Evolutionary conservation across 1,284 basidiomycete species (phyloP), one percentile per base, ranked within the genome.

Genomic region (Ustilago trichophora): DNA sequence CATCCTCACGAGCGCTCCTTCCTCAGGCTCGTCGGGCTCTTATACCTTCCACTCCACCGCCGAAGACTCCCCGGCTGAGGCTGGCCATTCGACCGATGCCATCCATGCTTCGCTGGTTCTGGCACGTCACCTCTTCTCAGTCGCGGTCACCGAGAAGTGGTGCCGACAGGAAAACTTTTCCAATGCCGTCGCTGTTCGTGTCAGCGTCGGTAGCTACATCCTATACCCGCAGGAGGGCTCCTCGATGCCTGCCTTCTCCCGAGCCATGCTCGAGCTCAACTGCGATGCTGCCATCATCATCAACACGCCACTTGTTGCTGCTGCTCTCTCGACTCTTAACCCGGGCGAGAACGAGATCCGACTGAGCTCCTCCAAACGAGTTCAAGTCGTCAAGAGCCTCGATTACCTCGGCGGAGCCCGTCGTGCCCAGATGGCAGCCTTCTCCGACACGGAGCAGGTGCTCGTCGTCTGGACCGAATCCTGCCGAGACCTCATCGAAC

Each of bases 371-470:
- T 54, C 50, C 35, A 54, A 71, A 38, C 47, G 59, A 31, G 52
- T 73, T 13, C 71, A 73, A 34, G 57, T 63, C 24, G 41, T 71
- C 36, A 48, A 89, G 56, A 86, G 84, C 22, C 87, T 91, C 74
- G 77, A 80, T 41, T 84, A 87, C 62, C 84, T 91, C 6, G 86
- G 87, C 8, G 84, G 85, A 24, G 90, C 89, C 2, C 87, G 91
- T 76, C 91, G 90, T 82, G 89, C 91, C 67, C 90, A 92, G 76
- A 89, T 89, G 64, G 90, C 87, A n/a, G 90, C 90, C n/a, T 92
- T 92, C 82, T 86, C 91, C 57, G 87, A 90, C 33, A 87, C 89
- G 75, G 90, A 91, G 73, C 86, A 87, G 25, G 87, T 90, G 15
- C 83, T 91, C 35, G 84, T 90, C 41, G 85, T 89, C 31, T 92